Conservation (phyloP, 2,329 filamentous ascomycete genomes). For the Helotiales sp. region DNA sequence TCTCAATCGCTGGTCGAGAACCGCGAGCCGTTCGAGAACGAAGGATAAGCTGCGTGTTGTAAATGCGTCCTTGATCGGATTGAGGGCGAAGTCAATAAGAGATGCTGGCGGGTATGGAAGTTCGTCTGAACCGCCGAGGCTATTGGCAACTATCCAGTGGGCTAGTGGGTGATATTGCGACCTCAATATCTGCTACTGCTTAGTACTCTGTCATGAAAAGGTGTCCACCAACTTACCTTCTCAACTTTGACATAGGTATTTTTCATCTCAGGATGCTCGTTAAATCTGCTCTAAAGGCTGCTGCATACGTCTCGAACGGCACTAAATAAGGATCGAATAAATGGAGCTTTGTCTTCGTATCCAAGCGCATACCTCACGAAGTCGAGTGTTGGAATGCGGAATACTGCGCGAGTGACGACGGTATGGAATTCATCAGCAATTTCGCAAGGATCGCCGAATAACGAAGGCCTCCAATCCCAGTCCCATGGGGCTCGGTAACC, state of each 20-base stretch:
- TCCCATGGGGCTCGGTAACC: background rate
- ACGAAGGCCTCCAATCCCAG: background rate
- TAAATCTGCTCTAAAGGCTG: no score
- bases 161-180: background rate
- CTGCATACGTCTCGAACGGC: no score
- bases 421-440: no score
- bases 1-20: background rate
- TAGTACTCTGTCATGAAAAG: background rate
- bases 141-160: slow-evolving; percentile 1
- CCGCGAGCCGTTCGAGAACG: background rate
- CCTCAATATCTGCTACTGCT: background rate
- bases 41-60: background rate
- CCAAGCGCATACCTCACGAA: no score
- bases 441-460: background rate
- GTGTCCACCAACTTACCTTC: background rate
- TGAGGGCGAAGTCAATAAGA: no score
- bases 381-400: no score
- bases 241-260: background rate
- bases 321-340: no score
- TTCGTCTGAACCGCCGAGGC: background rate
- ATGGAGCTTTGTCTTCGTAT: no score
- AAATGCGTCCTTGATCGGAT: background rate
- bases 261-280: no score
- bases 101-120: background rate
- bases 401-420: no score